Evolutionary conservation across 257 asterid species (phyloP), one percentile per base, ranked within the genome.

Genomic region (Capsicum pubescens): DNA sequence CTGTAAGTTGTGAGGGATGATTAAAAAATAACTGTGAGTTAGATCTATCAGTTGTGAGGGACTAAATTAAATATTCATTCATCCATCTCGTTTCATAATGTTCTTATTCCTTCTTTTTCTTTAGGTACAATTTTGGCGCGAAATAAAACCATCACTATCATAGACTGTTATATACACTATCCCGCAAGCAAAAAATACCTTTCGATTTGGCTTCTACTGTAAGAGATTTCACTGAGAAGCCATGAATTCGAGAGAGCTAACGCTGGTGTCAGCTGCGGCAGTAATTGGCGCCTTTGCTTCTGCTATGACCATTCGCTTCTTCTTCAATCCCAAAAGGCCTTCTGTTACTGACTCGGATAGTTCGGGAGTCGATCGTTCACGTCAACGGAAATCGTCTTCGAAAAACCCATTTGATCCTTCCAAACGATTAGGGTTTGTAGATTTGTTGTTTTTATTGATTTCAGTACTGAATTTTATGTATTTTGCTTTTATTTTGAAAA

Each of bases 341-440:
- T 82, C 89, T 2, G 42, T 60, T 19, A 82, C 87, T 82, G 86
- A 85, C 61, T 84, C 80, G 72, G 88, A 57, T 26, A 1, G 32
- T 15, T 13, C 26, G 39, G 44, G 26, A 16, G 14, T 81, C n/a
- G 56, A n/a, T 12, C 84, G 81, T 39, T 70, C 16, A 63, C 69
- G 8, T 5, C 63, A 26, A 15, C 32, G 81, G 82, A 91, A 87
- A 50, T 52, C 83, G 70, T 87, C 92, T 39, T 70, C 90, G 15
- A 89, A 11, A 86, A 86, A 85, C 89, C 99, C 99, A 26, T 94
- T 89, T 55, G 97, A 95, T 90, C 91, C 97, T 78, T 81, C 92
- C 7, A 95, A 93, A 85, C 90, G 99, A 36, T 84, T 88, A 88
- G 97, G 98, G 98, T 95, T 19, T 68, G 95, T 84, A 0, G 0